Base-by-base conservation (phyloP, 2,329 filamentous ascomycete genomes). In the Geosmithia morbida region DNA sequence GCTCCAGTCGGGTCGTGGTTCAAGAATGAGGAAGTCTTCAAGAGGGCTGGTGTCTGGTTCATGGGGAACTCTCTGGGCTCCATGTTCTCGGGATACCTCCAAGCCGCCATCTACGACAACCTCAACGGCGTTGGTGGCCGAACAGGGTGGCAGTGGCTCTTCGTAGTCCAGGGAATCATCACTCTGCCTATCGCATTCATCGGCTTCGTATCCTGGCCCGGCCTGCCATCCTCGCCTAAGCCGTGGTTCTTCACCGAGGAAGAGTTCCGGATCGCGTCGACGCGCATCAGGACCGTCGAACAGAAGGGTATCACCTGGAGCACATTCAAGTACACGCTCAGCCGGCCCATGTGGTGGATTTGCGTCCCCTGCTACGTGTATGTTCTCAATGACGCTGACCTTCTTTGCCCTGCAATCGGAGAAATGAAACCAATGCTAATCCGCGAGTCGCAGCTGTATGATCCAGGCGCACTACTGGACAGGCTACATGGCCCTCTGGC, bases 41-140 rank as follows among this genome's bases (percentile, higher is more conserved):
- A 74, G 52, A 62, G 72, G 7, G 67, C 69, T 0, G 69, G 69
- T 0, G 63, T 71, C 1, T 74, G 71, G 65, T 74, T 64, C 43
- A 64, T 70, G 52, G 52, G 52, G 7, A 54, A 54, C 47, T 51
- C 56, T 8, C n/a, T 57, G 5, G 59, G 54, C 7, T 56, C 55
- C 51, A 55, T 54, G 52, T 55, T 55, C 46, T 54, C 52, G 10
- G 52, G 55, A 1, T 61, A 61, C 10, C 51, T 61, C 0, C 59
- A 61, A 45, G 56, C 58, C 1, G 59, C 59, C 0, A 69, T 69
- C 1, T 75, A 74, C 33, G 46, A 49, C n/a, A 52, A 48, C 37
- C 45, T 54, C 6, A 49, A 53, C 7, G 70, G 69, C 0, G 60
- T 69, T 0, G 56, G 54, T 3, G 71, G 70, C 1, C 63, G 70